phyloP scores from a whole-genome alignment of 1,284 basidiomycete genomes.

The Cryptococcus sp. region DNA sequence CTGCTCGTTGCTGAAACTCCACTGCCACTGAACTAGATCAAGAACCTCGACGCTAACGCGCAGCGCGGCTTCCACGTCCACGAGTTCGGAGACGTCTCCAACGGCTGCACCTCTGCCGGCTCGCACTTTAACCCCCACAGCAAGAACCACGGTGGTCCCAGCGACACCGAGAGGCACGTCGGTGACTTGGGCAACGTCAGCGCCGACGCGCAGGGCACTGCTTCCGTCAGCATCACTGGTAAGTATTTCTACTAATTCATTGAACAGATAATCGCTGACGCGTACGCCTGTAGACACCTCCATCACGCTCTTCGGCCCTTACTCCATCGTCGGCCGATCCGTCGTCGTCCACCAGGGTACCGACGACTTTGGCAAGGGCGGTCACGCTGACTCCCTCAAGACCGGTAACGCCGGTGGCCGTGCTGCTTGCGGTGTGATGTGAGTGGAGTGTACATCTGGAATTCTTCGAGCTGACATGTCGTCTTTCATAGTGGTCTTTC shows the following conservation, averaged over 20 bases:
- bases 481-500: not conserved
- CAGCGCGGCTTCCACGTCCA: constrained; percentile 76
- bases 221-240: constrained; percentile 34
- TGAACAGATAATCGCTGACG: not conserved
- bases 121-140: constrained; percentile 73
- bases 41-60: constrained; percentile 62
- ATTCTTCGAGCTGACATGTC: not conserved
- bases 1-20: too few relatives aligned
- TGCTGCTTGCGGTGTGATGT: constrained; percentile 73
- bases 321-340: constrained; percentile 68
- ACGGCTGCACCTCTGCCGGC: constrained; percentile 70
- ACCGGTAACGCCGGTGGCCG: constrained; percentile 73
- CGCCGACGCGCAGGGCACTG: constrained; percentile 63
- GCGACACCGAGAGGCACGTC: constrained; percentile 64
- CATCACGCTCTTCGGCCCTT: constrained; percentile 68
- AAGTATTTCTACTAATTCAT: not conserved
- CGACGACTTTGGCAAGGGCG: constrained; percentile 73
- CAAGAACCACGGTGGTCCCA: constrained; percentile 66
- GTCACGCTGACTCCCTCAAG: constrained; percentile 65
- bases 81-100: constrained; percentile 65
- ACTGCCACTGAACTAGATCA: constrained; percentile 53
- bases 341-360: constrained; percentile 63
- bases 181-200: constrained; percentile 73
- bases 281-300: constrained; percentile 55
- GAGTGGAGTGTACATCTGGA: constrained; percentile 43